phyloP scores from a whole-genome alignment of 2,329 filamentous ascomycete species.

The Nothophaeocryptopus gaeumannii region DNA sequence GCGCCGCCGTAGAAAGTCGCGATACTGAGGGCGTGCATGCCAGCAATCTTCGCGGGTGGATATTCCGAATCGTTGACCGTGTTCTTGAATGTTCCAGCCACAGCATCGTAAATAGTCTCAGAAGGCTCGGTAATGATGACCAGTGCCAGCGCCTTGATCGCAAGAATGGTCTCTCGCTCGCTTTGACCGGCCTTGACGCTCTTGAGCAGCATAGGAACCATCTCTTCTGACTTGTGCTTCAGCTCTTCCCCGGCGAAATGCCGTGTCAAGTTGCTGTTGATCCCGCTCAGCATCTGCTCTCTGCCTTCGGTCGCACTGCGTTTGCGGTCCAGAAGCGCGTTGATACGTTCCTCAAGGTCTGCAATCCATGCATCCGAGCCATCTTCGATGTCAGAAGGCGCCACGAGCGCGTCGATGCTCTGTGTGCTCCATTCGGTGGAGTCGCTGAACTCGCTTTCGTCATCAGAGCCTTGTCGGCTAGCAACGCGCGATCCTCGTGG shows the following conservation, averaged over 20 bases:
- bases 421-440: conserved; percentile 59
- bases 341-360: conserved; percentile 63
- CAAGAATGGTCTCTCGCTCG: conserved; percentile 66
- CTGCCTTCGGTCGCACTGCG: conserved; percentile 70
- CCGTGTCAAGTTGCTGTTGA: conserved; percentile 64
- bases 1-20: conserved; percentile 74
- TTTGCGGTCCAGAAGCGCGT: conserved; percentile 73
- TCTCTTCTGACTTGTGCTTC: conserved; percentile 56
- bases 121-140: conserved; percentile 66
- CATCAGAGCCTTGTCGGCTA: conserved; percentile 63
- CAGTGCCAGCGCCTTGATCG: conserved; percentile 68
- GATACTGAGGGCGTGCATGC: conserved; percentile 72
- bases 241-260: conserved; percentile 66
- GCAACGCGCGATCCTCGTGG: conserved; percentile 58
- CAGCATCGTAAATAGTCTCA: conserved; percentile 63
- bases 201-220: conserved; percentile 64
- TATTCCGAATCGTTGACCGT: conserved; percentile 66
- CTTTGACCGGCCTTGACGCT: conserved; percentile 68
- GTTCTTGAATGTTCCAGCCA: conserved; percentile 58
- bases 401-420: conserved; percentile 64
- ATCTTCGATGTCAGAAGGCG: conserved; percentile 52
- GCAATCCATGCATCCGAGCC: conserved; percentile 58
- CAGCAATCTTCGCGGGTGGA: conserved; percentile 62
- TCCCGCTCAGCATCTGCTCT: conserved; percentile 61
- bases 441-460: conserved; percentile 59